Evolutionary conservation across 306 rosid genomes (phyloP).

Genomic region (Casuarina glauca): DNA sequence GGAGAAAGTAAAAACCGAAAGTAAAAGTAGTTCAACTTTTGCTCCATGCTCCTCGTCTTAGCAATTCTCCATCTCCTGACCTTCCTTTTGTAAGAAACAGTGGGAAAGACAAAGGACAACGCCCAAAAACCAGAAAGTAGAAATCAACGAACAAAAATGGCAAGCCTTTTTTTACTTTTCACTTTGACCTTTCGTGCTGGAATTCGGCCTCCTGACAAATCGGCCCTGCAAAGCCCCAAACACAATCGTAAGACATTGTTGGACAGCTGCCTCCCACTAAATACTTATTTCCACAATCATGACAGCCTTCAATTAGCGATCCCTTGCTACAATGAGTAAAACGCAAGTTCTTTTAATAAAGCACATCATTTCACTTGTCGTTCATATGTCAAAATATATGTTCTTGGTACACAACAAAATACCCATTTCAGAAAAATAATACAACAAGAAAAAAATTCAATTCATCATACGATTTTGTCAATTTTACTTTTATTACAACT

Average conservation of each 20-base stretch:
- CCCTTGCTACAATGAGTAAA: no score
- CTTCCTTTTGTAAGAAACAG: slow-evolving; percentile 5
- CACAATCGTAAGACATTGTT: slow-evolving; percentile 5
- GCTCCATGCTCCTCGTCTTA: slow-evolving; percentile 28
- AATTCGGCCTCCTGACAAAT: slow-evolving; percentile 76
- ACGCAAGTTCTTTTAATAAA: no score
- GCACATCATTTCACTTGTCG: no score
- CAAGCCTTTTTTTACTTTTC: slow-evolving; percentile 16
- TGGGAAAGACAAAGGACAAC: background rate
- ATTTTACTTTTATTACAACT: no score
- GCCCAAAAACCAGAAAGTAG: background rate
- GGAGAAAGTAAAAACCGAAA: slow-evolving; percentile 6
- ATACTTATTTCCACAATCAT: no score
- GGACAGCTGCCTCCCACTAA: background rate
- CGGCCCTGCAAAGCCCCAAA: slow-evolving; percentile 67
- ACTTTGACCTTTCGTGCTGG: slow-evolving; percentile 43
- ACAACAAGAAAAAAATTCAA: no score
- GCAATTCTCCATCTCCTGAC: slow-evolving; percentile 19
- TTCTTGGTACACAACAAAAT: no score
- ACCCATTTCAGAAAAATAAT: no score
- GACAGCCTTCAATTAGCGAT: no score
- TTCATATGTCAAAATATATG: no score
- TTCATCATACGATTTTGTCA: no score
- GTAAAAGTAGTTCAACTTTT: slow-evolving; percentile 14
- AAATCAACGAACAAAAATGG: slow-evolving; percentile 4